Percentiles rank a stretch among this genome's conserved stretches.
phyloP scores from a whole-genome alignment of 805 yeast species.

The Clavispora fructus region DNA sequence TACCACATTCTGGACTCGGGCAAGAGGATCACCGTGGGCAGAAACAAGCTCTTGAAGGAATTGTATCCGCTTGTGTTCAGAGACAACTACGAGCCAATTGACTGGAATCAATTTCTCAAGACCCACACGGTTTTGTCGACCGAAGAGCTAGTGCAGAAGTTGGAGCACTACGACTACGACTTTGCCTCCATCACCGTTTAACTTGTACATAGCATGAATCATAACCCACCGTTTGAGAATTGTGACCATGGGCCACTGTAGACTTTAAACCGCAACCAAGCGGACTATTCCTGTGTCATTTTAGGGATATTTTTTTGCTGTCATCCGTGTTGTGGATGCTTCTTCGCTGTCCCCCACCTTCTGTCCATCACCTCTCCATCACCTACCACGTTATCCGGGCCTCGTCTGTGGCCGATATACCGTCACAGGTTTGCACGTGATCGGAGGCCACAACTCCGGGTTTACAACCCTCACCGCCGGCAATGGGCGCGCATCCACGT shows the following conservation, averaged over 20 bases:
- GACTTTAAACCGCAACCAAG: too few species aligned
- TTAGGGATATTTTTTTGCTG: too few species aligned
- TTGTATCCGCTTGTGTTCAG: constrained; percentile 48
- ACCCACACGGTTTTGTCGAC: constrained; percentile 40
- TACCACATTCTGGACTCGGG: constrained; percentile 44
- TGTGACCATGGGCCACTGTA: too few species aligned
- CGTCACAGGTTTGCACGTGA: not conserved
- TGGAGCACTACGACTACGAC: constrained; percentile 42
- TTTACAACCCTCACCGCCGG: not conserved
- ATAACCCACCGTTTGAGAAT: too few species aligned
- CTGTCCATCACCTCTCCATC: too few species aligned
- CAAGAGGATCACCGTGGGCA: constrained; percentile 53
- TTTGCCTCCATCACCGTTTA: constrained; percentile 23
- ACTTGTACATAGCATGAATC: constrained; percentile 2
- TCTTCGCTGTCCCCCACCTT: too few species aligned
- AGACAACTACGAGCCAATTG: constrained; percentile 39
- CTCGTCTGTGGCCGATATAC: too few species aligned
- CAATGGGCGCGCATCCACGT: not conserved
- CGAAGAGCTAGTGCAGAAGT: constrained; percentile 44
- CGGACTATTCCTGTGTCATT: too few species aligned
- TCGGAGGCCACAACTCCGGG: not conserved
- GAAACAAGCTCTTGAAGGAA: constrained; percentile 52
- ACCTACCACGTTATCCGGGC: too few species aligned
- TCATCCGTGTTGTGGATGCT: too few species aligned
- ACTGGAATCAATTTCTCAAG: constrained; percentile 44